phyloP scores from a whole-genome alignment of 441 rosid species.

The Pelargonium australe region DNA sequence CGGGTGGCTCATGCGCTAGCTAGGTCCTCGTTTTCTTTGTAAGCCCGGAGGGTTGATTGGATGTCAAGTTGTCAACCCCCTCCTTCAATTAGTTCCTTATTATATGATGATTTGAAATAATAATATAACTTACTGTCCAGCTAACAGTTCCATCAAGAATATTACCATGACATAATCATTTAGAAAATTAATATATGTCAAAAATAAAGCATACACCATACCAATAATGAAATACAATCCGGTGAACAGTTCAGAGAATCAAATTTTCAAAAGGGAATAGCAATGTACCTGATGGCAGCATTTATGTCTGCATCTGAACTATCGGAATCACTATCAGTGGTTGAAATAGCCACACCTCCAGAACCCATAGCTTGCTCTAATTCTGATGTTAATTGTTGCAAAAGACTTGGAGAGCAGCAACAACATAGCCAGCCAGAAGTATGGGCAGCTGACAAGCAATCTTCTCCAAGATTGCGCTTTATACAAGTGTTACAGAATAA shows the following conservation, averaged over 20 bases:
- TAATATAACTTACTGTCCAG: background rate
- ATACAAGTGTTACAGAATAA: constrained; percentile 75
- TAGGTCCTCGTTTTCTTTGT: too few species aligned
- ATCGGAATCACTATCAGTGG: constrained; percentile 79
- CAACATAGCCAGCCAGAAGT: constrained; percentile 85
- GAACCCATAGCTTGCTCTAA: constrained; percentile 68
- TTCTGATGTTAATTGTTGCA: constrained; percentile 58
- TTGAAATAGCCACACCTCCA: constrained; percentile 36
- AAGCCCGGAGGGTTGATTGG: too few species aligned
- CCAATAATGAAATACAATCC: background rate
- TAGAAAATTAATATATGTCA: background rate
- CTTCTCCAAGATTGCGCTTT: constrained; percentile 76
- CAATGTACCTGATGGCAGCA: constrained; percentile 50
- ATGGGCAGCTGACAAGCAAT: constrained; percentile 53
- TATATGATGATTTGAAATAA: too few species aligned
- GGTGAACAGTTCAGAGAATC: background rate
- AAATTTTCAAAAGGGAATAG: background rate
- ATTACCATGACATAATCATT: background rate
- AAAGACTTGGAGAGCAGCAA: constrained; percentile 69
- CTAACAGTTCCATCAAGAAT: background rate
- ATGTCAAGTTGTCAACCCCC: too few species aligned
- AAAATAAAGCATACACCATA: background rate
- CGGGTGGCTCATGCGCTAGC: too few species aligned
- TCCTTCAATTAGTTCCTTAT: too few species aligned
- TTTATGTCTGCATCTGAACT: constrained; percentile 53